A percentile compares a stretch with the other conserved stretches of the same genome.
Evolutionary conservation across 2,329 filamentous ascomycete species (phyloP).

Genomic region (Fusarium oxysporum): DNA sequence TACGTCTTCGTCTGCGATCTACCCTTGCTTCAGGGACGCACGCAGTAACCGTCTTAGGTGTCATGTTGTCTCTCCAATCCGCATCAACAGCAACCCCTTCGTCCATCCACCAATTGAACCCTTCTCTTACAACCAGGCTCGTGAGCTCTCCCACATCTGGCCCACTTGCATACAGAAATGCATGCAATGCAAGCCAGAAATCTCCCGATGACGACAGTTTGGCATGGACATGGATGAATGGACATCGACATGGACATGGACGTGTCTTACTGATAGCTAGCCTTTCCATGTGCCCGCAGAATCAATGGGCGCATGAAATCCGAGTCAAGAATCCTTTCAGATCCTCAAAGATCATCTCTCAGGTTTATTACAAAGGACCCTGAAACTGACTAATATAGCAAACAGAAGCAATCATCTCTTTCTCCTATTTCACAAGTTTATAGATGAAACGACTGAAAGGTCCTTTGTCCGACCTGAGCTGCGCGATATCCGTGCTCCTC

Average conservation of each 20-base stretch:
- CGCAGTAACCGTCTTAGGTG: constrained; percentile 19
- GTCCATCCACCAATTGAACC: constrained; percentile 31
- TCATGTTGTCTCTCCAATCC: constrained; percentile 35
- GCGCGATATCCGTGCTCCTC: constrained; percentile 13
- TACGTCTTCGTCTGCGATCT: constrained; percentile 25
- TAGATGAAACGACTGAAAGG: constrained; percentile 17
- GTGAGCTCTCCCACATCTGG: constrained; percentile 29
- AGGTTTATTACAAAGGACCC: constrained; percentile 9
- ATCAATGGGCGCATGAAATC: constrained; percentile 16
- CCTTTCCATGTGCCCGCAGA: constrained; percentile 24
- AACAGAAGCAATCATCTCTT: background rate
- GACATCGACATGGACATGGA: constrained; percentile 3
- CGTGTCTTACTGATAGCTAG: constrained; percentile 11
- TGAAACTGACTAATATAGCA: constrained; percentile 13
- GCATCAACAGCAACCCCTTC: constrained; percentile 25
- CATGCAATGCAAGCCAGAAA: constrained; percentile 37
- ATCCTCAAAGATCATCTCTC: constrained; percentile 16
- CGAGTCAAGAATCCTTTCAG: constrained; percentile 20
- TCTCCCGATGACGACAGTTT: constrained; percentile 41
- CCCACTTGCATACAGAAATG: constrained; percentile 30
- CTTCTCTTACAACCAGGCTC: constrained; percentile 28
- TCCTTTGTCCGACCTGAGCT: constrained; percentile 10
- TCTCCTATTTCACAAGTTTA: constrained; percentile 2
- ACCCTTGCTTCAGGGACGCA: constrained; percentile 32
- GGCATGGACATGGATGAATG: constrained; percentile 16